Evolutionary conservation across 2,329 filamentous ascomycete genomes (phyloP), one percentile per base, ranked within the genome.

Genomic region (Fusarium multiceps): DNA sequence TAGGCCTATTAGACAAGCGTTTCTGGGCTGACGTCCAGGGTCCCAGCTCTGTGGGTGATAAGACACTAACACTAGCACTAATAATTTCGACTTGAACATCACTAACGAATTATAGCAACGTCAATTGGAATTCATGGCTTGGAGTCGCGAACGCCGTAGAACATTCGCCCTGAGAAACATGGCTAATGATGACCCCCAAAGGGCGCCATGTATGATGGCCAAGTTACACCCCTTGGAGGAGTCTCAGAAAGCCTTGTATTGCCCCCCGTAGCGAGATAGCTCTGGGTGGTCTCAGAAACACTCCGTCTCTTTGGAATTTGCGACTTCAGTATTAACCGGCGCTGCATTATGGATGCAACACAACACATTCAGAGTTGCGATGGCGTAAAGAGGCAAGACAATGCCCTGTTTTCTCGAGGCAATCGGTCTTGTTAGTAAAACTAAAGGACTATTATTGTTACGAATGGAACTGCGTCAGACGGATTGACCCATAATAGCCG

Each of bases 41-140:
- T 49, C 28, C 58, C 60, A 55, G 57, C 46, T 68, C 54, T 42
- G 48, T 45, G 67, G 59, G 57, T 53, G 47, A 54, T 40, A 58
- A 64, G 40, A 70, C 45, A 56, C 55, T 30, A 25, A 30, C 27
- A 53, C 20, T 55, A 46, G 27, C 13, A 34, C 37, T 53, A 47
- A 16, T 20, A 25, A 30, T 43, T 40, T 55, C 49, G 49, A 42
- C 51, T n/a, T 41, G 25, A 43, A 30, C 20, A 41, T 53, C 28
- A 54, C 51, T 23, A 49, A 53, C 49, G 57, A 51, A 70, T 51
- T 61, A 53, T n/a, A 55, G 23, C 27, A 55, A 46, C 48, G 45
- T 30, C 40, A 51, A 55, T 37, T 63, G 66, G 67, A 70, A 69
- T 71, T 54, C 46, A 68, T 59, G 67, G 62, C 60, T 55, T 70